Percentiles rank a stretch among this genome's conserved stretches.
Evolutionary conservation across 345 rosid genomes (phyloP).

Genomic region (Heritiera littoralis): DNA sequence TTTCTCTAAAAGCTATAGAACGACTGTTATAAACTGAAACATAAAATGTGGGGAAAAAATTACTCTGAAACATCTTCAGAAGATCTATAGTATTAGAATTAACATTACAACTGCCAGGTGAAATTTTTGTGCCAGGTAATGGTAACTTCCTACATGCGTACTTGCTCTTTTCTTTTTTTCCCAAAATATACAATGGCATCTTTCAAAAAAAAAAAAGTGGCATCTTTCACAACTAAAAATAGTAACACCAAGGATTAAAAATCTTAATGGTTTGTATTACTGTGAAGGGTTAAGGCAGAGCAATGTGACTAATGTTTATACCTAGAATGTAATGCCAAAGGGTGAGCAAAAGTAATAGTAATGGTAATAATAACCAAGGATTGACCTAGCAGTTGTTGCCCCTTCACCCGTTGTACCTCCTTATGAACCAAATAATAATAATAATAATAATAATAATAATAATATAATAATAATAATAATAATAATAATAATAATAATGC

Average conservation of each 20-base stretch:
- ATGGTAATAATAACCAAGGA: too few relatives aligned
- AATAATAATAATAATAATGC: not conserved
- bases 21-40: too few relatives aligned
- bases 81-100: not conserved
- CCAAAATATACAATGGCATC: not conserved
- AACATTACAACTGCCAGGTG: not conserved
- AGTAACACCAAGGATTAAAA: not conserved
- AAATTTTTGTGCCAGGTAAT: not conserved
- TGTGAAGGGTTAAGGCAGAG: not conserved
- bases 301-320: not conserved
- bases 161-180: constrained; percentile 1
- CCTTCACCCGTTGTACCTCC: too few relatives aligned
- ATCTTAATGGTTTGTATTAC: not conserved
- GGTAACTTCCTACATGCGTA: not conserved
- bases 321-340: not conserved
- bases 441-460: not conserved
- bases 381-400: too few relatives aligned
- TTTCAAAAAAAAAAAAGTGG: not conserved
- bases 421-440: not conserved
- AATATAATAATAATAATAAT: too few relatives aligned
- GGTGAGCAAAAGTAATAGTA: constrained; percentile 2
- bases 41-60: too few relatives aligned
- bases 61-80: not conserved
- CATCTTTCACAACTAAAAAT: not conserved
- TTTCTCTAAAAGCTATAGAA: not conserved